A percentile compares a stretch with the other conserved stretches of the same genome.
phyloP scores from a whole-genome alignment of 2,329 filamentous ascomycete species.

The Neonectria hederae region DNA sequence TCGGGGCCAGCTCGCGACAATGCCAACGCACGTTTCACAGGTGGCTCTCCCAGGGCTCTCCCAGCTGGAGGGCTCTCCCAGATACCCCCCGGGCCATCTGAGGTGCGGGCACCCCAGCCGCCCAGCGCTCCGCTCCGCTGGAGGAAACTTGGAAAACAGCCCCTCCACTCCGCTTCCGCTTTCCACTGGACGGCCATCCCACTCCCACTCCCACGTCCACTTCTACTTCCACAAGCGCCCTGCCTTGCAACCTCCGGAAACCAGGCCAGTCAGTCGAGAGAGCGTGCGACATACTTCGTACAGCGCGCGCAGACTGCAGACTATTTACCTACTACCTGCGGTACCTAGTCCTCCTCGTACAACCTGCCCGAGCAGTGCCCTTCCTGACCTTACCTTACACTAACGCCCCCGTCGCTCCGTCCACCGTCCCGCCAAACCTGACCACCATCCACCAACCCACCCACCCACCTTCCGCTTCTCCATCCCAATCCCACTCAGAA shows the following conservation, averaged over 20 bases:
- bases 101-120: background rate
- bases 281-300: background rate
- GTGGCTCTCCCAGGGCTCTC: slow-evolving; percentile 7
- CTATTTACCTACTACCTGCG: too few species aligned
- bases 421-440: slow-evolving; percentile 1
- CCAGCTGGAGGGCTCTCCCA: background rate
- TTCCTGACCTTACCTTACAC: background rate
- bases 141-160: background rate
- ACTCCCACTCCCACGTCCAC: background rate
- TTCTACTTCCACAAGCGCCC: slow-evolving; percentile 34
- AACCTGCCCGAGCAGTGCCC: background rate
- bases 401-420: background rate
- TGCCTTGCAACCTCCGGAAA: slow-evolving; percentile 10
- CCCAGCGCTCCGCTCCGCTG: slow-evolving; percentile 1
- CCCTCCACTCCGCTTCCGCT: background rate
- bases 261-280: background rate
- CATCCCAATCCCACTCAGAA: slow-evolving; percentile 29
- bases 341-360: background rate
- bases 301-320: background rate
- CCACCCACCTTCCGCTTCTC: slow-evolving; percentile 36
- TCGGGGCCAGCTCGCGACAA: slow-evolving; percentile 15
- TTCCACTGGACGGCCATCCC: background rate
- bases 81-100: background rate
- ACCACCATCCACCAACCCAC: slow-evolving; percentile 30
- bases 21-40: slow-evolving; percentile 30